phyloP scores from a whole-genome alignment of 148 eudicot genomes.

The Dysphania ambrosioides region DNA sequence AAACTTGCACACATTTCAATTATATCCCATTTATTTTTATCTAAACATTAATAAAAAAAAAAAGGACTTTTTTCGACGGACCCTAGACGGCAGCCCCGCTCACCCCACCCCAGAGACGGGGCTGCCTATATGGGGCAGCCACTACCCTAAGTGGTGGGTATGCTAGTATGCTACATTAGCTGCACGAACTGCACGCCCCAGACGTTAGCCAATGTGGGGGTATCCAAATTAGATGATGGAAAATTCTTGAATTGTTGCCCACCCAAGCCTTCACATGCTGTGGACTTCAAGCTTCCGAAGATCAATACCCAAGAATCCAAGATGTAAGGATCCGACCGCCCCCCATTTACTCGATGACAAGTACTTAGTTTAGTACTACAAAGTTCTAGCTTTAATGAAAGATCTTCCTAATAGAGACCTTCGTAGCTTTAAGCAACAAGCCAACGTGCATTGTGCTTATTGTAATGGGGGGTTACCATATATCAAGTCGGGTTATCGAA shows the following conservation, averaged over 20 bases:
- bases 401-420: conserved; percentile 70
- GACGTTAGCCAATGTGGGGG: conserved; percentile 59
- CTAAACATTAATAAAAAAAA: too few species aligned
- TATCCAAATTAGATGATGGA: conserved; percentile 32
- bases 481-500: conserved; percentile 67
- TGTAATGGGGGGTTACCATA: conserved; percentile 81
- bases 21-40: too few species aligned
- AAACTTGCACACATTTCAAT: too few species aligned
- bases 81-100: too few species aligned
- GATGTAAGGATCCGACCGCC: conserved; percentile 54
- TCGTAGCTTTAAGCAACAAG: conserved; percentile 72
- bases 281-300: conserved; percentile 46
- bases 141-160: conserved; percentile 29
- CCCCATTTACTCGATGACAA: conserved; percentile 57
- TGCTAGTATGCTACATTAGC: conserved; percentile 38
- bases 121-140: conserved; percentile 52
- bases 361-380: conserved; percentile 38
- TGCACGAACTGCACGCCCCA: conserved; percentile 52
- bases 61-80: too few species aligned
- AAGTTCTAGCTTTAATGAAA: conserved; percentile 67
- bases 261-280: conserved; percentile 35
- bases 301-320: conserved; percentile 14
- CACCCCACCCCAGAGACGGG: too few species aligned
- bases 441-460: conserved; percentile 82
- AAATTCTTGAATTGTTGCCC: conserved; percentile 62